phyloP scores from a whole-genome alignment of 495 filamentous ascomycete genomes.

The Extremus antarcticus region DNA sequence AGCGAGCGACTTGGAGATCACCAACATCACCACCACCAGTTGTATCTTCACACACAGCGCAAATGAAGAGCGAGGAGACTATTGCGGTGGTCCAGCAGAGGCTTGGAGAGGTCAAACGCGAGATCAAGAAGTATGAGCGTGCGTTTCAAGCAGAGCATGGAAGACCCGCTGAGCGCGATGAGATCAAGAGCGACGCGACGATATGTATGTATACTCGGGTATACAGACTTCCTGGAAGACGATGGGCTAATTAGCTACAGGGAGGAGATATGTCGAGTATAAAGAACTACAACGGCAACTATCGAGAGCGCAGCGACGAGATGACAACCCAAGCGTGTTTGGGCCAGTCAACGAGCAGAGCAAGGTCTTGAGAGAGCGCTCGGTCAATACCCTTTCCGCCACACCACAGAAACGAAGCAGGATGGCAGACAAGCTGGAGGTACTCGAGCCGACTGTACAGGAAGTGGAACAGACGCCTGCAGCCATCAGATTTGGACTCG shows the following conservation, averaged over 20 bases:
- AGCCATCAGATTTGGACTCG: conserved; percentile 34
- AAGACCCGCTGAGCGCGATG: conserved; percentile 65
- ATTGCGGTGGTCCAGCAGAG: background rate
- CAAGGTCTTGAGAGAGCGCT: conserved; percentile 3
- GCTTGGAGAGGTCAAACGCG: conserved; percentile 26
- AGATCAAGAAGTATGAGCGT: conserved; percentile 82
- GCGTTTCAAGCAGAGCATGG: conserved; percentile 59
- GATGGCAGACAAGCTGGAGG: background rate
- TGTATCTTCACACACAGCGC: background rate
- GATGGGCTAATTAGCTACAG: background rate
- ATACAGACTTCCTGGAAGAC: background rate
- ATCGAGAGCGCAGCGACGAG: background rate
- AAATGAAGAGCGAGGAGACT: background rate
- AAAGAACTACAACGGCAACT: conserved; percentile 45
- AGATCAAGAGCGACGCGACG: conserved; percentile 73
- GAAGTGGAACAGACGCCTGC: conserved; percentile 15
- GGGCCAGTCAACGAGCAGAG: background rate
- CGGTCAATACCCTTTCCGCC: background rate
- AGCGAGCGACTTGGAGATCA: background rate
- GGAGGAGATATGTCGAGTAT: conserved; percentile 80
- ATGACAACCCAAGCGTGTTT: background rate
- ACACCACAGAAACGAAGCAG: conserved; percentile 1
- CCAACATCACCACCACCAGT: background rate
- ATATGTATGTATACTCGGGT: conserved; percentile 50
- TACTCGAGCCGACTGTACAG: conserved; percentile 3